These are phyloP conservation scores for Globisporangium apiculatum DNA, from an alignment of 352 stramenopile species.

Conservation along the genomic window DNA sequence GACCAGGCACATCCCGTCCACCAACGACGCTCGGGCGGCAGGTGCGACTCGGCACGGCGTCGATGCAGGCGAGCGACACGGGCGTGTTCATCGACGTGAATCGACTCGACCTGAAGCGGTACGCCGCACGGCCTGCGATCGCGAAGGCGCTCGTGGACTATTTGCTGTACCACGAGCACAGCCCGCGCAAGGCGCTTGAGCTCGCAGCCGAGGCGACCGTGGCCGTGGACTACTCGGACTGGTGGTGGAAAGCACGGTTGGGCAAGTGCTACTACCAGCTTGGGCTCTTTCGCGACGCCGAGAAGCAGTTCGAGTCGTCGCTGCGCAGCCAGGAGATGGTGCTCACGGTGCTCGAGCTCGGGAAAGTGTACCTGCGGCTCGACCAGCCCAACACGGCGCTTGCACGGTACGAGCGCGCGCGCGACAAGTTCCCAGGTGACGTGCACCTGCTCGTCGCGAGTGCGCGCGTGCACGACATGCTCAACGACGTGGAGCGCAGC, in stretches of 20 bases:
- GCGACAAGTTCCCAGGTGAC: conserved; percentile 68
- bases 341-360: conserved; percentile 86
- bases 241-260: conserved; percentile 93
- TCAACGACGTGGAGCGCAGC: conserved; percentile 81
- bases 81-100: conserved; percentile 90
- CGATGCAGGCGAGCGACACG: conserved; percentile 59
- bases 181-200: conserved; percentile 88
- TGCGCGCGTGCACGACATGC: conserved; percentile 90
- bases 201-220: conserved; percentile 88
- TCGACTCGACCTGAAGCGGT: conserved; percentile 86
- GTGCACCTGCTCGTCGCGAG: conserved; percentile 77
- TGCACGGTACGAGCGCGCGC: conserved; percentile 70
- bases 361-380: conserved; percentile 93
- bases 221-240: conserved; percentile 87
- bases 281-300: conserved; percentile 88
- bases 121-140: conserved; percentile 76
- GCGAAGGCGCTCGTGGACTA: conserved; percentile 89
- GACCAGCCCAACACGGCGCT: conserved; percentile 92
- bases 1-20: conserved; percentile 75
- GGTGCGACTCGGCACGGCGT: conserved; percentile 88
- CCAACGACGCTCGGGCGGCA: conserved; percentile 88
- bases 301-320: conserved; percentile 90
- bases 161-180: conserved; percentile 91
- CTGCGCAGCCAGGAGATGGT: conserved; percentile 87
- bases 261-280: conserved; percentile 94